These are phyloP conservation scores for Trypanosoma lewisi DNA, from an alignment of 208 protist genomes.

Conservation along the genomic window DNA sequence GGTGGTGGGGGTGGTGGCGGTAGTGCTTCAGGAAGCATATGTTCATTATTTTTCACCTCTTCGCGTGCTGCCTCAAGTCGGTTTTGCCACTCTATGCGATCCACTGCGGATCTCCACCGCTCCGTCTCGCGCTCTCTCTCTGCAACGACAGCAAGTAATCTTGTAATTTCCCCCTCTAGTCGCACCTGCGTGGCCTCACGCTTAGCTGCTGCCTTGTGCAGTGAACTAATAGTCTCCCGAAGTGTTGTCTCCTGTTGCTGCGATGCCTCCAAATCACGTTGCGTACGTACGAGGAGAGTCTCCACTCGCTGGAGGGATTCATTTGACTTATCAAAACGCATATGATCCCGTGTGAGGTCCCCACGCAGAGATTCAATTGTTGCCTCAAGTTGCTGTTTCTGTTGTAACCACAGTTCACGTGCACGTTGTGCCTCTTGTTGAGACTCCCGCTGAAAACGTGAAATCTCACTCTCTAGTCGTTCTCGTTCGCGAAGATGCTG, in stretches of 20 bases:
- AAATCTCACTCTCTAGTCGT: slow-evolving; percentile 6
- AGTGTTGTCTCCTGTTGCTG: slow-evolving; percentile 10
- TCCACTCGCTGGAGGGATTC: slow-evolving; percentile 25
- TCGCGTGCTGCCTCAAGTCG: neutral
- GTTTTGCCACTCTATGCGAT: slow-evolving; percentile 37
- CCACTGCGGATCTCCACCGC: slow-evolving; percentile 39
- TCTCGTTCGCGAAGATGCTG: slow-evolving; percentile 15
- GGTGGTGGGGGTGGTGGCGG: slow-evolving; percentile 1
- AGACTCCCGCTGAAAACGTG: neutral
- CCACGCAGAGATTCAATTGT: slow-evolving; percentile 21
- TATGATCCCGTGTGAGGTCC: slow-evolving; percentile 19
- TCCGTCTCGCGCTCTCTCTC: slow-evolving; percentile 57
- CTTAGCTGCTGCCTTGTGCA: slow-evolving; percentile 22
- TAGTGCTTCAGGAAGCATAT: slow-evolving; percentile 6
- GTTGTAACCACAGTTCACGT: slow-evolving; percentile 3
- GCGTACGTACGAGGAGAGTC: slow-evolving; percentile 24
- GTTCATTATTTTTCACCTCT: neutral
- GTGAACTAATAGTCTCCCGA: slow-evolving; percentile 31
- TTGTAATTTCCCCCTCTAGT: slow-evolving; percentile 25
- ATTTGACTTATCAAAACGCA: slow-evolving; percentile 24
- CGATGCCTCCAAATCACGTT: slow-evolving; percentile 28
- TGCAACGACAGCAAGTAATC: slow-evolving; percentile 27
- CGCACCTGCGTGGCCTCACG: slow-evolving; percentile 26
- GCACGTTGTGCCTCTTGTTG: slow-evolving; percentile 1
- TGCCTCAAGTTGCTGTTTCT: slow-evolving; percentile 25